Evolutionary conservation across 805 yeast species (phyloP), one percentile per base, ranked within the genome.

Genomic region (Lipomyces chichibuensis): DNA sequence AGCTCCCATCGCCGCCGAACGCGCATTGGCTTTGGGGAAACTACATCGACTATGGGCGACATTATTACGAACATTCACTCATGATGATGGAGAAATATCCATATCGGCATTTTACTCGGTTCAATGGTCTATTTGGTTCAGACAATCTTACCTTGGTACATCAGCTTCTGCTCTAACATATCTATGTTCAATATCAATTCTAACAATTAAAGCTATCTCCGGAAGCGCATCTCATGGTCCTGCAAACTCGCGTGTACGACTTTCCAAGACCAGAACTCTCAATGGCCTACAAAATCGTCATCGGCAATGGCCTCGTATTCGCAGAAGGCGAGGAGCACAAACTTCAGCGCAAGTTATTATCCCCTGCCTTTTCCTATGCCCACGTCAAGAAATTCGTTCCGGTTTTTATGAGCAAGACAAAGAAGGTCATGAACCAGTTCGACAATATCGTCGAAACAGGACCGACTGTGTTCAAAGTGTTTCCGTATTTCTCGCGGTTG

Each of bases 281-380:
- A 23, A 51, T 17, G 25, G 63, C 64, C 5, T 65, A 63, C 53
- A 57, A 46, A 11, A 46, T 27, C 9, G 29, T 65, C 9, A 52
- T 68, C 23, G 71, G 71, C 13, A 56, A 65, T 29, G 71, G 71
- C 2, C 23, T 68, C 2, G 65, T 65, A 2, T 65, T 65, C 37
- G 51, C 69, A 5, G 71, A 68, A 39, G 71, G 71, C 32, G 59
- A 65, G 14, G 60, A 37, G 37, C 71, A 68, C 43, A 39, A 35
- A 17, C n/a, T 17, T 4, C 69, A 65, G 57, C 58, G 66, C 13
- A 65, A 57, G 39, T 57, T 63, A 13, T 58, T 68, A 11, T 25
- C 56, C 5, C 71, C 71, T 2, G 71, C 67, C 14, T 65, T 68
- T 55, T 37, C 69, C 4, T 39, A 53, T 39, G 35, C 65, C 9